Evolutionary conservation across 1,284 basidiomycete species (phyloP), one percentile per base, ranked within the genome.

Genomic region (Grifola frondosa): DNA sequence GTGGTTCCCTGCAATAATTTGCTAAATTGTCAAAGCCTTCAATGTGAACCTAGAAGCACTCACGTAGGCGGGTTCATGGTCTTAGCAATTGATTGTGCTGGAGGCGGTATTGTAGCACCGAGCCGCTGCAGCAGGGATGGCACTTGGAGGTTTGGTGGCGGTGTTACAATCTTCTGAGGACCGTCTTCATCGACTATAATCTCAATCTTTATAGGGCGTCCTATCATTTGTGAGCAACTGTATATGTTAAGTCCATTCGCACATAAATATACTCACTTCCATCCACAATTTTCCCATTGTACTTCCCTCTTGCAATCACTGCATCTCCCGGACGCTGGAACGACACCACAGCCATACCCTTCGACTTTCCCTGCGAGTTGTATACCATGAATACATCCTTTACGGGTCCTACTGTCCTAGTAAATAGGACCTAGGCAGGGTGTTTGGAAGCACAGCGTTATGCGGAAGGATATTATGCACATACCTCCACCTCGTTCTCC

Each of bases 221-320:
- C 84, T 87, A 40, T 3, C 13, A 21, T 32, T 12, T 33, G 17
- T 29, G 20, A 37, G 24, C 15, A 33, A 29, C n/a, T n/a, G n/a
- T n/a, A n/a, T n/a, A n/a, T n/a, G n/a, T n/a, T n/a, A n/a, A n/a
- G n/a, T 24, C 10, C n/a, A 32, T 30, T 19, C 10, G 6, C 7
- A 22, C 10, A 26, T 20, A 7, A 11, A 13, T 9, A 42, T 2
- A 77, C 84, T 69, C 51, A 88, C 85, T 76, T 44, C 81, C 81
- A 58, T 88, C 85, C 13, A 88, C 77, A 42, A 86, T 75, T 64
- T 86, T 86, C 35, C 82, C 81, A 52, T 88, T 70, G 57, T 85
- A 88, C 63, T 83, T 86, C 23, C 65, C 56, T 22, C 77, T 72
- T 10, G 85, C 86, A 33, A 77, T 50, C 2, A 59, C 64, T 6